Evolutionary conservation across 352 stramenopile genomes (phyloP).

Genomic region (Globisporangium middletonii): DNA sequence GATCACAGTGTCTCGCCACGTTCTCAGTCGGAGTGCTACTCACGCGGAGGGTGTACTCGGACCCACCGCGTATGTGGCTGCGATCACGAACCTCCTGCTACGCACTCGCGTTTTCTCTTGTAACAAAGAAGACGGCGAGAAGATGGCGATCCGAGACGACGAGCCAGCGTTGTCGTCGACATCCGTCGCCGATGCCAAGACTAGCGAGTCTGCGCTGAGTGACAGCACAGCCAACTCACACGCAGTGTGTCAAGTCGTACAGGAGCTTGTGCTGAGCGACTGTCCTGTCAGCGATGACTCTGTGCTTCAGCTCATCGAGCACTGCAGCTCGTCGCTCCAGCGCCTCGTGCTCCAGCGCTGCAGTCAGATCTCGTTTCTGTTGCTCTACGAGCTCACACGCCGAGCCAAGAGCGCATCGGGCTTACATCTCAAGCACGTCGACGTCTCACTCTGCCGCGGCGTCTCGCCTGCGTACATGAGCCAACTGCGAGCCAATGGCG

Average conservation of each 20-base stretch:
- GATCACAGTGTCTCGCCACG: neutral
- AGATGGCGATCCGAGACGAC: neutral
- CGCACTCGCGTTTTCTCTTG: too few species aligned
- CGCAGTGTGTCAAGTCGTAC: constrained; percentile 8
- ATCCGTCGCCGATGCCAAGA: too few species aligned
- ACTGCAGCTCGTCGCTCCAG: constrained; percentile 7
- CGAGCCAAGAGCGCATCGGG: constrained; percentile 4
- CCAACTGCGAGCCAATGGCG: constrained; percentile 11
- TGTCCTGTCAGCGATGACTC: constrained; percentile 19
- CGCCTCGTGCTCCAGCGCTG: constrained; percentile 18
- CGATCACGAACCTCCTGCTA: too few species aligned
- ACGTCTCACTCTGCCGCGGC: constrained; percentile 28
- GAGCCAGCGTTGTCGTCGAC: too few species aligned
- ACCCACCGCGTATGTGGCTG: too few species aligned
- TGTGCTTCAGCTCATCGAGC: constrained; percentile 15
- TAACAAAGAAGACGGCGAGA: neutral
- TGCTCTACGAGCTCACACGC: constrained; percentile 26
- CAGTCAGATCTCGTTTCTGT: constrained; percentile 23
- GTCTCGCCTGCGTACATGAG: constrained; percentile 20
- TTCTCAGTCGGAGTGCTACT: too few species aligned
- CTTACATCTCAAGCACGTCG: constrained; percentile 2
- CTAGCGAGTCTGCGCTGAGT: too few species aligned
- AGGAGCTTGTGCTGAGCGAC: constrained; percentile 14
- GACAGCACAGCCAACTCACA: too few species aligned
- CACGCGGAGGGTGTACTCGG: too few species aligned